Percentiles rank a stretch among this genome's conserved stretches.
Conservation (phyloP, 148 eudicot genomes). For the Cornus florida region DNA sequence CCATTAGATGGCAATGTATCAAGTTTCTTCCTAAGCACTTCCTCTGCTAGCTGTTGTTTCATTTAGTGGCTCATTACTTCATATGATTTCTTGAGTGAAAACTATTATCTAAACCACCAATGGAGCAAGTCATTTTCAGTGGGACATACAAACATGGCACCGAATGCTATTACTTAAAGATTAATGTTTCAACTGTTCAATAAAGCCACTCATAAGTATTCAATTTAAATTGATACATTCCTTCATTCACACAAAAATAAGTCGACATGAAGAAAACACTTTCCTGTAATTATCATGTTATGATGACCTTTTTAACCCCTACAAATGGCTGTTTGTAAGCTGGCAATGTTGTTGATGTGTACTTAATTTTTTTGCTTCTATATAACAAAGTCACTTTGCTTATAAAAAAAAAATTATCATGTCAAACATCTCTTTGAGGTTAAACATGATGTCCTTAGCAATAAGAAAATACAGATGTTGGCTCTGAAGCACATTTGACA, state of each 20-base stretch:
- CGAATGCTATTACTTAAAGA: too few species aligned
- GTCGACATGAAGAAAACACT: not conserved
- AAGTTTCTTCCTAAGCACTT: too few species aligned
- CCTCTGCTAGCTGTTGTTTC: not conserved
- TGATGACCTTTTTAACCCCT: not conserved
- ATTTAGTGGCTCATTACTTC: not conserved
- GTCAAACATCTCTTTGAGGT: too few species aligned
- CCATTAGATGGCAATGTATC: not conserved
- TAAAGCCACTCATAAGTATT: not conserved
- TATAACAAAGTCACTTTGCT: too few species aligned
- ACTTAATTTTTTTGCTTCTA: too few species aligned
- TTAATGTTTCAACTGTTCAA: not conserved
- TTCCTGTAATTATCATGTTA: not conserved
- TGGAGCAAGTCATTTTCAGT: not conserved
- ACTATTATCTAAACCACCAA: not conserved
- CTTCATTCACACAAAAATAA: not conserved
- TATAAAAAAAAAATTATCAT: too few species aligned
- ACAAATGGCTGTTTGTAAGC: too few species aligned
- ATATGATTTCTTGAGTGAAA: not conserved
- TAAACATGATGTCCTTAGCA: too few species aligned
- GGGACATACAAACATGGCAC: not conserved
- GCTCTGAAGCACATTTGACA: too few species aligned
- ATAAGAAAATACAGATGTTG: too few species aligned
- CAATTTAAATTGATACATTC: not conserved
- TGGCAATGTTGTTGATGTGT: too few species aligned